Conservation (phyloP, 768 basidiomycete species). For the Boletus sp. region DNA sequence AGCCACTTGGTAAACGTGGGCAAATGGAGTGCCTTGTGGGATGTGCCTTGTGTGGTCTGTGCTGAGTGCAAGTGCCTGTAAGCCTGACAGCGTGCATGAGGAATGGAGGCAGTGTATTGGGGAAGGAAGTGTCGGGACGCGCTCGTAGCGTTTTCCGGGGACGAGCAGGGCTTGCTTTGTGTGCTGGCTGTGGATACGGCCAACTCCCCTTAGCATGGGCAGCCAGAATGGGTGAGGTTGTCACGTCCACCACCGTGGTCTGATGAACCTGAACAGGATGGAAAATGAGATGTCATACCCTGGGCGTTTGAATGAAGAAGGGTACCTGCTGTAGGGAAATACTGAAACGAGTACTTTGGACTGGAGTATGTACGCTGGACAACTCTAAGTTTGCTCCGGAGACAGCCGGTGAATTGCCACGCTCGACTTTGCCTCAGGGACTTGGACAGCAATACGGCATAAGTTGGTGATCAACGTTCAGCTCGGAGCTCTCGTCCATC, state of each 20-base stretch:
- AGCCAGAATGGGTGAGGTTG: constrained; percentile 43
- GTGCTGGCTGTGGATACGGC: constrained; percentile 53
- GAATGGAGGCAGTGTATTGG: constrained; percentile 12
- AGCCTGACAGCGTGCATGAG: constrained; percentile 22
- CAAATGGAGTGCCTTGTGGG: constrained; percentile 1
- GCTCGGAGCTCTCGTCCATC: not conserved
- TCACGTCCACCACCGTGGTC: constrained; percentile 38
- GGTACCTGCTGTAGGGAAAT: constrained; percentile 7
- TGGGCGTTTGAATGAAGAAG: not conserved
- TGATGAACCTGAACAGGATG: constrained; percentile 13
- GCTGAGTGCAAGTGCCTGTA: constrained; percentile 19
- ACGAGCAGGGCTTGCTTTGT: constrained; percentile 40
- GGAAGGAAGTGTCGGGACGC: not conserved
- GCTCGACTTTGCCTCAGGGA: not conserved
- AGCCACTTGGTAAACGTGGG: constrained; percentile 1
- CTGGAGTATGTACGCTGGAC: not conserved
- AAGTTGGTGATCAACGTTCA: not conserved
- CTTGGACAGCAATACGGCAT: not conserved
- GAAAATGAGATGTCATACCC: not conserved
- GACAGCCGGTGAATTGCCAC: constrained; percentile 16
- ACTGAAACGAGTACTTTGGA: not conserved
- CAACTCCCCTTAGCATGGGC: constrained; percentile 74
- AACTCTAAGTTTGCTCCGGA: constrained; percentile 5
- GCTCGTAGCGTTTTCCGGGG: constrained; percentile 16
- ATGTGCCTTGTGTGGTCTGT: constrained; percentile 2